phyloP scores from a whole-genome alignment of 345 rosid species.

The Ceriops tagal region DNA sequence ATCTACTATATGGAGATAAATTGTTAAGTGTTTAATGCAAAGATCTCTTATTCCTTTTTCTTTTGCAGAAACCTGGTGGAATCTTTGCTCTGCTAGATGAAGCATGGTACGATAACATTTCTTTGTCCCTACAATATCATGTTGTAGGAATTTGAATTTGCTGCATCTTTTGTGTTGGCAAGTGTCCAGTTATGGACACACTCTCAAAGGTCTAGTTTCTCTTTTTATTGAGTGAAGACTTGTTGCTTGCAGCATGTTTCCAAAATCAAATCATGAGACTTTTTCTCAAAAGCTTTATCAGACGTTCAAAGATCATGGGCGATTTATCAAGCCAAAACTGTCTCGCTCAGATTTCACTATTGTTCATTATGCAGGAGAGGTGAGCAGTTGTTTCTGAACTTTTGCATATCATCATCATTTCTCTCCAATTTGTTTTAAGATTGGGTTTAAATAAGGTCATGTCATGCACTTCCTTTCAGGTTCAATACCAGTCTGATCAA shows the following conservation, averaged over 20 bases:
- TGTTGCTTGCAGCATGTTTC: slow-evolving; percentile 67
- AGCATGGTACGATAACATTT: slow-evolving; percentile 60
- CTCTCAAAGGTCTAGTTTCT: too few relatives aligned
- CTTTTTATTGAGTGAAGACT: slow-evolving; percentile 12
- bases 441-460: slow-evolving; percentile 17
- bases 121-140: slow-evolving; percentile 13
- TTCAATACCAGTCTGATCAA: slow-evolving; percentile 82
- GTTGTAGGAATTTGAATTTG: slow-evolving; percentile 6
- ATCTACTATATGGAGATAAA: too few relatives aligned
- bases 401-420: slow-evolving; percentile 4
- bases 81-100: slow-evolving; percentile 86
- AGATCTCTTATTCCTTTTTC: slow-evolving; percentile 25
- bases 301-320: slow-evolving; percentile 70
- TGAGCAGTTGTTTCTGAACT: slow-evolving; percentile 27
- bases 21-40: background rate
- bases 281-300: slow-evolving; percentile 82
- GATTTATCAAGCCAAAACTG: slow-evolving; percentile 79
- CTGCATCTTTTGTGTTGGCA: background rate
- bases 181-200: background rate
- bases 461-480: slow-evolving; percentile 50
- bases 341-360: slow-evolving; percentile 73
- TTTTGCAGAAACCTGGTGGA: slow-evolving; percentile 88
- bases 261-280: slow-evolving; percentile 86
- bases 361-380: slow-evolving; percentile 92
- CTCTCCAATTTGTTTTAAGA: background rate